These are phyloP conservation scores for Penicillium corylophilum DNA, from an alignment of 2,329 filamentous ascomycete species.

Conservation along the genomic window DNA sequence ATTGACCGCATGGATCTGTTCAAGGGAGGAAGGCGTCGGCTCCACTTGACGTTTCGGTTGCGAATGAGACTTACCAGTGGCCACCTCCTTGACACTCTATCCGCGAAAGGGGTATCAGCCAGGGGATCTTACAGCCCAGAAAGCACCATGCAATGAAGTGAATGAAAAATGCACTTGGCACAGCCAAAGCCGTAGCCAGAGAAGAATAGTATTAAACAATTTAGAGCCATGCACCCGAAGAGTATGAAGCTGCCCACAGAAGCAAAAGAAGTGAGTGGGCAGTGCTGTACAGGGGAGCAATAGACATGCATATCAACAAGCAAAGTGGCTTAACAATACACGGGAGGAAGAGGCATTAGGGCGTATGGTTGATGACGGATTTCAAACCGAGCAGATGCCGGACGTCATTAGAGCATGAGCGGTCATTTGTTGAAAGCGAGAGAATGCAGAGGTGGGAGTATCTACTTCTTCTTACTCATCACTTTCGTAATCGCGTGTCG, in stretches of 20 bases:
- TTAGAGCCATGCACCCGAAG: constrained; percentile 19
- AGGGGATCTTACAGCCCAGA: not conserved
- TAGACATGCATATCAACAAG: constrained; percentile 24
- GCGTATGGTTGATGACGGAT: constrained; percentile 13
- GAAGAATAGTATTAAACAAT: constrained; percentile 27
- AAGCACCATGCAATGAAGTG: not conserved
- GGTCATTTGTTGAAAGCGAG: constrained; percentile 16
- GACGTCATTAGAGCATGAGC: constrained; percentile 24
- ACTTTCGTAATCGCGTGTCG: constrained; percentile 93
- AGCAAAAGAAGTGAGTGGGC: constrained; percentile 9
- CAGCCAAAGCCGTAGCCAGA: constrained; percentile 5
- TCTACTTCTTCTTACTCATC: constrained; percentile 59
- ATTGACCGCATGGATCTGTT: not conserved
- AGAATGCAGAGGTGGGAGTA: constrained; percentile 9
- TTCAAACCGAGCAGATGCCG: constrained; percentile 3
- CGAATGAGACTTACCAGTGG: not conserved
- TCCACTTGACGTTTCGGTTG: not conserved
- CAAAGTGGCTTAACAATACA: constrained; percentile 23
- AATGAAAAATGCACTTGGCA: constrained; percentile 4
- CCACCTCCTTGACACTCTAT: not conserved
- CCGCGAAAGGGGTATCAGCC: not conserved
- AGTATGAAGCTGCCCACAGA: constrained; percentile 11
- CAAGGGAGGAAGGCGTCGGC: not conserved
- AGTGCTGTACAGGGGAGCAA: constrained; percentile 24
- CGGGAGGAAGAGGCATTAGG: constrained; percentile 18